These are phyloP conservation scores for Alternaria dauci DNA, from an alignment of 2,329 filamentous ascomycete genomes.

Conservation along the genomic window DNA sequence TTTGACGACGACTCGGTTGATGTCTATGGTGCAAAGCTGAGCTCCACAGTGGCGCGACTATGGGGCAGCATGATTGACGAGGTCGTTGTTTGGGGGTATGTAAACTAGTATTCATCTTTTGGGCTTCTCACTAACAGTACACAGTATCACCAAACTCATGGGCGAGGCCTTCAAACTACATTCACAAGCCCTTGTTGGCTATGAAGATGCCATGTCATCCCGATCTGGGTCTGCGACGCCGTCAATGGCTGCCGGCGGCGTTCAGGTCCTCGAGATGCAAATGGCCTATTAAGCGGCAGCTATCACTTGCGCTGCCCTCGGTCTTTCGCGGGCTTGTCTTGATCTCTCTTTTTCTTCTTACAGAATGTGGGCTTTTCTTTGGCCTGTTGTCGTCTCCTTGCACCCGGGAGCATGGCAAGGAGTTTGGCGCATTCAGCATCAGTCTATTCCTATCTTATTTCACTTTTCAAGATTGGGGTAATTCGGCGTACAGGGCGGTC, in stretches of 20 bases:
- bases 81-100: constrained; percentile 99
- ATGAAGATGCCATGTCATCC: constrained; percentile 77
- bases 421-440: constrained; percentile 35
- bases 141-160: constrained; percentile 90
- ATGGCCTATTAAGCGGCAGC: constrained; percentile 49
- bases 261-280: constrained; percentile 55
- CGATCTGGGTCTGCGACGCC: constrained; percentile 55
- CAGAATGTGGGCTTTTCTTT: constrained; percentile 40
- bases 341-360: constrained; percentile 32
- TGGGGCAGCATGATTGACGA: constrained; percentile 99
- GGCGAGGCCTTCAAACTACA: constrained; percentile 98
- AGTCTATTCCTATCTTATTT: constrained; percentile 23
- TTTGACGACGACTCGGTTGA: constrained; percentile 92
- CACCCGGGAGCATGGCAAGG: constrained; percentile 48
- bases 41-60: constrained; percentile 91
- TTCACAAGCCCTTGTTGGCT: constrained; percentile 91
- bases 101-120: constrained; percentile 40
- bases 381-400: constrained; percentile 38
- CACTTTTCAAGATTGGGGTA: constrained; percentile 35
- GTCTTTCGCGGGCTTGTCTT: constrained; percentile 32
- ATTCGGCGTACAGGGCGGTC: constrained; percentile 48
- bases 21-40: constrained; percentile 81
- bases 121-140: constrained; percentile 55
- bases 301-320: constrained; percentile 4
- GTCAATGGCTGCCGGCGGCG: constrained; percentile 52